Percentiles rank a stretch among this genome's conserved stretches.
Evolutionary conservation across 352 stramenopile genomes (phyloP).

Genomic region (Phytophthora colocasiae): DNA sequence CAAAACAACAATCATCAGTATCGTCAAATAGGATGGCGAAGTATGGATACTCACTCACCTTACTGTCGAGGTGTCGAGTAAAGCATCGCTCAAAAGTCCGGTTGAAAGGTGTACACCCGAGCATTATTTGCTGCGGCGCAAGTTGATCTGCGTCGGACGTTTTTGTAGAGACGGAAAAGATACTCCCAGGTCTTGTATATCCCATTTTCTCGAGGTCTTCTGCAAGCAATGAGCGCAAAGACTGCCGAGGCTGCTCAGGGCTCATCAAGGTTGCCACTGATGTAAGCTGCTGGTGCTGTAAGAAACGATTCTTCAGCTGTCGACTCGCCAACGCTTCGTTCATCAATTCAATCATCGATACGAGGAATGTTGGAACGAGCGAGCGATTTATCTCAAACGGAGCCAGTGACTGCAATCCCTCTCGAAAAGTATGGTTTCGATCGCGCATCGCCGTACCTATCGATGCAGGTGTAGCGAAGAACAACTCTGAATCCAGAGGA

Average conservation of each 20-base stretch:
- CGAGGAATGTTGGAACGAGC: constrained; percentile 58
- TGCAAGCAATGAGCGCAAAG: constrained; percentile 22
- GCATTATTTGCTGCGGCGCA: constrained; percentile 17
- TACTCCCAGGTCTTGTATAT: constrained; percentile 6
- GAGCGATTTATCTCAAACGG: constrained; percentile 48
- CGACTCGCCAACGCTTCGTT: constrained; percentile 63
- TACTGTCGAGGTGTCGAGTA: constrained; percentile 39
- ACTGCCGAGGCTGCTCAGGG: constrained; percentile 3
- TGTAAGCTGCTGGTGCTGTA: constrained; percentile 41
- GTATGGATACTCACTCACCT: constrained; percentile 14
- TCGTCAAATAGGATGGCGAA: background rate
- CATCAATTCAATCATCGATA: constrained; percentile 40
- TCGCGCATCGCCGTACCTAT: constrained; percentile 16
- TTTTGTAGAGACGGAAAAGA: constrained; percentile 5
- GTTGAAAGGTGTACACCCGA: constrained; percentile 51
- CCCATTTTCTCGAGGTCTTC: constrained; percentile 23
- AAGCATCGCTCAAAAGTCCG: constrained; percentile 43
- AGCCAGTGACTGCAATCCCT: constrained; percentile 45
- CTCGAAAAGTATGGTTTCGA: constrained; percentile 48
- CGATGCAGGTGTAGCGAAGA: constrained; percentile 47
- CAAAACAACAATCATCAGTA: constrained; percentile 4
- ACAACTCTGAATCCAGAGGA: constrained; percentile 55
- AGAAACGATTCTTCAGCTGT: constrained; percentile 69
- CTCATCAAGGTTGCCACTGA: constrained; percentile 1
- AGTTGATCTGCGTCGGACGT: background rate